These are phyloP conservation scores for Gyrodon lividus DNA, from an alignment of 768 basidiomycete genomes.

Conservation along the genomic window DNA sequence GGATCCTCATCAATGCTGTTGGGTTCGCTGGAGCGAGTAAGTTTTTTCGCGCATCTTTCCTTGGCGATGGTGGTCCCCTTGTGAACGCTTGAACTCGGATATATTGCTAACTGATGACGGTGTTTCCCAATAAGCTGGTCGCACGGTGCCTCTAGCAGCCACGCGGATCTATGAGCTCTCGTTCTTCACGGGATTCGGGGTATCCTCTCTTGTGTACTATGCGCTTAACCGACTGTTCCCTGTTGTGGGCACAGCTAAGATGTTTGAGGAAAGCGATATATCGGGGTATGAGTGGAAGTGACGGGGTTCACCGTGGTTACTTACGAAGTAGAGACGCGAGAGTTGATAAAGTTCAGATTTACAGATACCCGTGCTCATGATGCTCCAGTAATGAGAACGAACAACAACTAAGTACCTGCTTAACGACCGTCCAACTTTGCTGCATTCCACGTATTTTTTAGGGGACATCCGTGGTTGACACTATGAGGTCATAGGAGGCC, in stretches of 20 bases:
- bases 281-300: slow-evolving; percentile 26
- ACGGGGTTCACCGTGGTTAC: background rate
- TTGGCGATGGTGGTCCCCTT: background rate
- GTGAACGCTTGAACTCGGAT: background rate
- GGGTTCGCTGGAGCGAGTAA: slow-evolving; percentile 76
- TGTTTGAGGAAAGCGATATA: slow-evolving; percentile 61
- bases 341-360: background rate
- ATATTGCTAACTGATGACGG: background rate
- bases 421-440: too few relatives aligned
- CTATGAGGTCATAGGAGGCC: slow-evolving; percentile 26
- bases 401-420: too few relatives aligned
- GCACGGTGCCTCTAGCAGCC: slow-evolving; percentile 61
- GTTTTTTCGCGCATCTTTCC: slow-evolving; percentile 20
- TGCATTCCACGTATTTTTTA: too few relatives aligned
- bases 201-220: slow-evolving; percentile 65
- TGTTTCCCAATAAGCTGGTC: slow-evolving; percentile 43
- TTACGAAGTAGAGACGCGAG: background rate
- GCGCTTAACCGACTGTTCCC: slow-evolving; percentile 60
- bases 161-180: slow-evolving; percentile 75
- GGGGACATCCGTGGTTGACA: too few relatives aligned
- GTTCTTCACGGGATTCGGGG: slow-evolving; percentile 82
- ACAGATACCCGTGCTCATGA: too few relatives aligned
- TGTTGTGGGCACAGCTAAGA: slow-evolving; percentile 44
- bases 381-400: background rate
- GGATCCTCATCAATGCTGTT: slow-evolving; percentile 80